phyloP scores from a whole-genome alignment of 495 filamentous ascomycete genomes.

The Penicillium mononematosum region DNA sequence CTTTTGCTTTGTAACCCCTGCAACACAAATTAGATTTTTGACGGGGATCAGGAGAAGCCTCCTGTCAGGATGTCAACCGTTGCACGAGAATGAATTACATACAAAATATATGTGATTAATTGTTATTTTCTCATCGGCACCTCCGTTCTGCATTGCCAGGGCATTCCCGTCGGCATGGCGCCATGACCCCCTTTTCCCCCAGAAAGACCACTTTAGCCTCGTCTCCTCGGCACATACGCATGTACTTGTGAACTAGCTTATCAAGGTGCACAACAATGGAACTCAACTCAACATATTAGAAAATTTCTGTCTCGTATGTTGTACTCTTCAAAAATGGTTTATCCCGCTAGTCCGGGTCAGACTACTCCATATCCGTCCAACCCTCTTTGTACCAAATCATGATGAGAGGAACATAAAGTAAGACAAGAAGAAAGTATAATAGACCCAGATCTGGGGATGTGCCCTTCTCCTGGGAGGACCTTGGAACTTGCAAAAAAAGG shows the following conservation, averaged over 20 bases:
- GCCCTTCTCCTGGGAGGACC: not conserved
- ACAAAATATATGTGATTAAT: not conserved
- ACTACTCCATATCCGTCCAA: not conserved
- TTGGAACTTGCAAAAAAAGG: not conserved
- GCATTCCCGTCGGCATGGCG: not conserved
- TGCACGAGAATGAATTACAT: not conserved
- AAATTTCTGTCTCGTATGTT: not conserved
- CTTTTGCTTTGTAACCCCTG: not conserved
- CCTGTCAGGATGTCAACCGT: conserved; percentile 8
- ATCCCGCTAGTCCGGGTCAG: not conserved
- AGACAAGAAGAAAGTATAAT: not conserved
- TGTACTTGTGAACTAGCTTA: not conserved
- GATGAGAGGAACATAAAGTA: not conserved
- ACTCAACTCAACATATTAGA: not conserved
- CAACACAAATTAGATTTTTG: not conserved
- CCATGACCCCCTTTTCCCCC: conserved; percentile 4
- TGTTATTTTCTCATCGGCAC: conserved; percentile 6
- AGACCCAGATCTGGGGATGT: not conserved
- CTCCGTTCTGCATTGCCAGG: conserved; percentile 6
- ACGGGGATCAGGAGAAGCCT: not conserved
- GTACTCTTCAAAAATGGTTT: not conserved
- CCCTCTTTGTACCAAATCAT: not conserved
- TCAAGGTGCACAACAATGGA: not conserved
- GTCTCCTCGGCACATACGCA: not conserved
- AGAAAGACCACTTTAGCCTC: not conserved